Conservation (phyloP, 345 rosid species). For the Sisymbrium altissimum region DNA sequence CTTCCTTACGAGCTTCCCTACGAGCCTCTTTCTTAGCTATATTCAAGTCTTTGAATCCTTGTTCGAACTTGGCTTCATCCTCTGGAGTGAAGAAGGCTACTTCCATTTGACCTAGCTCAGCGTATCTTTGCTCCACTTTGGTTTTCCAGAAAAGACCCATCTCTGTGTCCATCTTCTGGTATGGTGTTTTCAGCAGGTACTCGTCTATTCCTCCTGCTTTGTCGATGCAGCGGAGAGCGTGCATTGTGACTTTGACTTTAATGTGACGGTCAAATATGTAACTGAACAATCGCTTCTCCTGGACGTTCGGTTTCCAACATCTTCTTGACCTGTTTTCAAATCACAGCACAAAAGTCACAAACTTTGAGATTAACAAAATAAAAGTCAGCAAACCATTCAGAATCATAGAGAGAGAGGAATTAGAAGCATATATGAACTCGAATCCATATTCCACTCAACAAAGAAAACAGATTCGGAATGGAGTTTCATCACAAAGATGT, state of each 20-base stretch:
- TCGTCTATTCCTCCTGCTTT: constrained; percentile 98
- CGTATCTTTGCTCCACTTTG: constrained; percentile 82
- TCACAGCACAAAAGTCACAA: neutral
- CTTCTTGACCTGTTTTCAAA: constrained; percentile 58
- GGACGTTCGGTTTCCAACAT: constrained; percentile 91
- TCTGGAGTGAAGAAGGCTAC: constrained; percentile 70
- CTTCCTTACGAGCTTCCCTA: constrained; percentile 63
- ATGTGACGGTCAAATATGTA: constrained; percentile 87
- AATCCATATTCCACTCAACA: neutral
- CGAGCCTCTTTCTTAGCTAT: constrained; percentile 61
- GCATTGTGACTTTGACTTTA: constrained; percentile 83
- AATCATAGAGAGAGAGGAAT: neutral
- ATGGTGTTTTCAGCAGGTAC: constrained; percentile 89
- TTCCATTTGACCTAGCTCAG: constrained; percentile 75
- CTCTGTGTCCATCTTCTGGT: constrained; percentile 92
- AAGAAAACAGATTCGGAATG: neutral
- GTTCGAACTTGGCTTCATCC: constrained; percentile 73
- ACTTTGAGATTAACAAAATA: neutral
- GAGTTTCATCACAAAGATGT: neutral
- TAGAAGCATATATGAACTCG: neutral
- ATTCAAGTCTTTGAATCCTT: constrained; percentile 73
- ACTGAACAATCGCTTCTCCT: constrained; percentile 89
- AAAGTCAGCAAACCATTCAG: neutral
- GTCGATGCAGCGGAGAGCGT: constrained; percentile 95
- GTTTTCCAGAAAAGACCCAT: constrained; percentile 90